Base-by-base conservation (phyloP, 2,329 filamentous ascomycete genomes). In the Stagonosporopsis tanaceti region DNA sequence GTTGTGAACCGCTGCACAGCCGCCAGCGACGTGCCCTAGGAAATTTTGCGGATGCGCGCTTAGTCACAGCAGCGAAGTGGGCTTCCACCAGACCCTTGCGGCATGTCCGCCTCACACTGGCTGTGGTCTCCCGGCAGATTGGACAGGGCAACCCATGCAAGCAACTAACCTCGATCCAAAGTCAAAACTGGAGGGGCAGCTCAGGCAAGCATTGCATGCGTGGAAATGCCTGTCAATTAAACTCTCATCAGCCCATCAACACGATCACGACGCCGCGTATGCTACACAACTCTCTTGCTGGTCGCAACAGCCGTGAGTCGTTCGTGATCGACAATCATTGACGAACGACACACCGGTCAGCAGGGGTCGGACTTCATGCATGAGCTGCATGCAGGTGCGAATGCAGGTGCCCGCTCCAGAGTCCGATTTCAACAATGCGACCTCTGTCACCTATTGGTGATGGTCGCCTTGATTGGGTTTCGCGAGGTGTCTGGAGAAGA, bases 31-130 rank as follows among this genome's bases (percentile, higher is more conserved):
- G 47, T 50, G 46, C 28, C 34, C 39, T 20, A 52, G 15, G 51
- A 64, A 67, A 57, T 64, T 68, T 64, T 56, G 63, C 52, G 44
- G 32, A 67, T 57, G 37, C 44, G 60, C 50, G 64, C 64, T 68
- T 68, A 68, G 63, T 68, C 60, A 68, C 22, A 30, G 46, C 42
- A 60, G 22, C 39, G 35, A 42, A 48, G 60, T 60, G 64, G 62
- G 64, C 20, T 38, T 11, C 44, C 44, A 20, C 17, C 44, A 24
- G 32, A 50, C 34, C 44, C 53, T 47, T 32, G 44, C 17, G 3
- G 28, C 20, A n/a, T 27, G 25, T 17, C 38, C 44, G 50, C 42
- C 41, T 47, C 37, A 53, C 42, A 17, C 50, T 34, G 44, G 35
- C 42, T 22, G 22, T 42, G 35, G 14, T 53, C 30, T 54, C 46